Conservation (phyloP, 805 yeast genomes). For the Candida morakotiae region DNA sequence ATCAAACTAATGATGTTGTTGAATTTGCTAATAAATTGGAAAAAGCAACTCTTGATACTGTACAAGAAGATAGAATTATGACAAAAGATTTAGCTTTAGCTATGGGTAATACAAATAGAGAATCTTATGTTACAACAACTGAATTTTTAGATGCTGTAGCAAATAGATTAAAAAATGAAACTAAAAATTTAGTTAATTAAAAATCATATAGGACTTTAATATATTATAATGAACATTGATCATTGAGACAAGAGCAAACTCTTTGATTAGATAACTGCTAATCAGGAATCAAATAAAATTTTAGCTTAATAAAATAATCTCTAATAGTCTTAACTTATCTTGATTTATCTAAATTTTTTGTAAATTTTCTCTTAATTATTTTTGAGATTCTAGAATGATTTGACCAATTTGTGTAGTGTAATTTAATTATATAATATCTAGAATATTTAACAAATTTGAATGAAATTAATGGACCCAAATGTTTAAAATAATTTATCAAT, state of each 20-base stretch:
- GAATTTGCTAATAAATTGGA: conserved; percentile 64
- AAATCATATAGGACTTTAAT: no score
- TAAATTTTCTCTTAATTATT: background rate
- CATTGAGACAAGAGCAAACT: no score
- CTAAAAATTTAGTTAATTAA: background rate
- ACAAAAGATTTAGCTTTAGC: conserved; percentile 80
- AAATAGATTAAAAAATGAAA: conserved; percentile 39
- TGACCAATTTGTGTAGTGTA: background rate
- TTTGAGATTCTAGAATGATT: background rate
- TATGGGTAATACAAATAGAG: conserved; percentile 57
- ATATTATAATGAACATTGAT: no score
- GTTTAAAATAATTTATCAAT: background rate
- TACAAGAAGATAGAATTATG: conserved; percentile 71
- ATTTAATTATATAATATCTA: background rate
- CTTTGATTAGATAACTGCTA: no score
- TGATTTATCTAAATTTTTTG: no score
- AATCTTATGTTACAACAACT: conserved; percentile 65
- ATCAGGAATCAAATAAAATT: no score
- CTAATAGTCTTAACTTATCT: no score
- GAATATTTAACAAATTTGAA: background rate
- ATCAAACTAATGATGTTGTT: conserved; percentile 65
- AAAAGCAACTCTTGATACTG: conserved; percentile 66
- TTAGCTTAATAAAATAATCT: no score
- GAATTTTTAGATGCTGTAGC: conserved; percentile 79
- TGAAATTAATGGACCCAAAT: background rate